Evolutionary conservation across 2,329 filamentous ascomycete species (phyloP).

Genomic region (Phyllosticta citriasiana): DNA sequence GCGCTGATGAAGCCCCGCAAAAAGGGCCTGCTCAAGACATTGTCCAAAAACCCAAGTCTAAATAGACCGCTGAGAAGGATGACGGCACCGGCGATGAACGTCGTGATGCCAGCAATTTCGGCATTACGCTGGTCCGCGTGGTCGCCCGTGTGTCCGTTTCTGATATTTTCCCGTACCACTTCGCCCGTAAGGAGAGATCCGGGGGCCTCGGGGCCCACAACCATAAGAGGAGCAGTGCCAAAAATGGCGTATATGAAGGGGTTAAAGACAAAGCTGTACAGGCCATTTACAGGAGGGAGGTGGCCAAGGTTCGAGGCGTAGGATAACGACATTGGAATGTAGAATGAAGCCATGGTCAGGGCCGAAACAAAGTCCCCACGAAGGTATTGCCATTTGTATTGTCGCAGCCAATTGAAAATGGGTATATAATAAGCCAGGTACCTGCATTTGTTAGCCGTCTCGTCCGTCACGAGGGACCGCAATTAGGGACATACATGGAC

Average conservation of each 20-base stretch:
- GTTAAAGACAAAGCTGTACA: constrained; percentile 91
- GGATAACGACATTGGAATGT: constrained; percentile 93
- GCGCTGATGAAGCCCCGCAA: constrained; percentile 93
- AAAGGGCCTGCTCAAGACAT: constrained; percentile 85
- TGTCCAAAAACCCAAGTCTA: constrained; percentile 84
- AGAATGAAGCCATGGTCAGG: constrained; percentile 95
- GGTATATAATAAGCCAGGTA: constrained; percentile 92
- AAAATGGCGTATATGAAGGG: constrained; percentile 84
- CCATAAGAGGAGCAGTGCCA: constrained; percentile 84
- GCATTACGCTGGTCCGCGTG: constrained; percentile 65
- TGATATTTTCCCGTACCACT: constrained; percentile 69
- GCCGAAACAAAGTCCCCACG: constrained; percentile 81
- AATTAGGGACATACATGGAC: constrained; percentile 51
- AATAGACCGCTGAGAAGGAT: constrained; percentile 81
- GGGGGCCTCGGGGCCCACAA: constrained; percentile 89
- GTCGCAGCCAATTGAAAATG: constrained; percentile 77
- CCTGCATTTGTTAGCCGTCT: constrained; percentile 35
- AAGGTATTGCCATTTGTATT: constrained; percentile 75
- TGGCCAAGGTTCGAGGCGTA: constrained; percentile 88
- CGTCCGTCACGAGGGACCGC: not conserved
- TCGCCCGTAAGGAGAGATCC: constrained; percentile 84
- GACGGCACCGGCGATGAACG: constrained; percentile 76
- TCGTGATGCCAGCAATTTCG: constrained; percentile 76
- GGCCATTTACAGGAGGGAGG: constrained; percentile 82
- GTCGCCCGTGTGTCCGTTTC: constrained; percentile 53